Percentiles rank a stretch among this genome's conserved stretches.
phyloP scores from a whole-genome alignment of 495 filamentous ascomycete species.

The Aspergillus bertholletiae region DNA sequence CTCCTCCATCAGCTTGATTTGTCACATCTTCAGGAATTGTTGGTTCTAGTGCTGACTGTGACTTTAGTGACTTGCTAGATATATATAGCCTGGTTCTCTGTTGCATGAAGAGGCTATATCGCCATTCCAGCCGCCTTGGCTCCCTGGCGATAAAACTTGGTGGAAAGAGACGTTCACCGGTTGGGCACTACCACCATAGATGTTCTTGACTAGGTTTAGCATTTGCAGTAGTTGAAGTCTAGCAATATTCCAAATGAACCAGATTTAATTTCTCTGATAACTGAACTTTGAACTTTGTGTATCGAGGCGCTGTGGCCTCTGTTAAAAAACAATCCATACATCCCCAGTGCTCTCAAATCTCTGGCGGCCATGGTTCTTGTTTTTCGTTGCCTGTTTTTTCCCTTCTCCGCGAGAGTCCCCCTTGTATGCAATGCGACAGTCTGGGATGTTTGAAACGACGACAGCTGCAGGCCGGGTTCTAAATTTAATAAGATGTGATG shows the following conservation, averaged over 20 bases:
- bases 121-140: no score
- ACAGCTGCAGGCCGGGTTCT: constrained; percentile 2
- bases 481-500: constrained; percentile 6
- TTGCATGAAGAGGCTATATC: no score
- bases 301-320: not conserved
- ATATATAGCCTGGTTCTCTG: no score
- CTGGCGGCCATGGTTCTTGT: no score
- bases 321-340: no score
- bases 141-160: no score
- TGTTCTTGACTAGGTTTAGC: not conserved
- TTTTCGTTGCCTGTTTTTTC: no score
- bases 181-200: not conserved
- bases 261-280: no score
- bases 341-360: no score
- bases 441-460: constrained; percentile 2
- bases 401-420: not conserved
- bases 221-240: constrained; percentile 6
- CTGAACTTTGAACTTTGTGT: no score
- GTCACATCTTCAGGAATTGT: not conserved
- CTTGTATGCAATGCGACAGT: constrained; percentile 1
- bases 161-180: not conserved
- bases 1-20: not conserved
- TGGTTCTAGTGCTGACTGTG: not conserved
- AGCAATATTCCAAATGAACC: no score
- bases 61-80: not conserved